These are phyloP conservation scores for Mercurialis annua DNA, from an alignment of 345 rosid genomes.

Conservation along the genomic window DNA sequence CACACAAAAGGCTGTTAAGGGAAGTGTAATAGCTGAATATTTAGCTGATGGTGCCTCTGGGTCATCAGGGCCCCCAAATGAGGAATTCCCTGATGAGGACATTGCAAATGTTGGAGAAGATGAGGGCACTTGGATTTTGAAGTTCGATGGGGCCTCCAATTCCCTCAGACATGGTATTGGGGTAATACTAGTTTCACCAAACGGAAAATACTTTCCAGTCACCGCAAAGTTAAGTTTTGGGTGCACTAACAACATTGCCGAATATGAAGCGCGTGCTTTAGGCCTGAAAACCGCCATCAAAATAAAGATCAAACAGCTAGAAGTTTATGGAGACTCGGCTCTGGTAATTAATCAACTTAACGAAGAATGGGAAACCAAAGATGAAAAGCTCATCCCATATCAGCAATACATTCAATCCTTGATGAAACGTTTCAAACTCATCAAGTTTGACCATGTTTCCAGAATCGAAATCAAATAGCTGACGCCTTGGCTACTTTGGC, in stretches of 20 bases:
- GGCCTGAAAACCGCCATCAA: neutral
- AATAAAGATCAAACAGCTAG: neutral
- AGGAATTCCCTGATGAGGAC: too few species aligned
- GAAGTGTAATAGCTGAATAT: neutral
- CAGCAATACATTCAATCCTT: neutral
- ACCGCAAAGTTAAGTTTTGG: neutral
- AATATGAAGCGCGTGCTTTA: neutral
- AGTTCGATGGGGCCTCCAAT: neutral
- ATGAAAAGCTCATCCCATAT: neutral
- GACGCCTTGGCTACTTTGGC: neutral
- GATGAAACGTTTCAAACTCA: neutral
- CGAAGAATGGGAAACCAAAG: neutral
- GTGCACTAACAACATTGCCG: neutral
- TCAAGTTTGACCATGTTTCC: neutral
- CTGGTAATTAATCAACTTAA: neutral
- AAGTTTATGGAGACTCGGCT: neutral
- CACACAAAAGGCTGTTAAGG: neutral
- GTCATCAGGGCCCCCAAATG: too few species aligned
- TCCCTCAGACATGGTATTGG: neutral
- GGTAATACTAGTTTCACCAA: neutral
- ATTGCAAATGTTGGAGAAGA: too few species aligned
- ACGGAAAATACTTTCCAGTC: neutral
- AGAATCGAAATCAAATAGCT: neutral
- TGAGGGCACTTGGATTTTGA: too few species aligned
- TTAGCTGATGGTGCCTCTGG: too few species aligned